Conservation (phyloP, 1,284 basidiomycete genomes). For the Retiboletus fuscus region DNA sequence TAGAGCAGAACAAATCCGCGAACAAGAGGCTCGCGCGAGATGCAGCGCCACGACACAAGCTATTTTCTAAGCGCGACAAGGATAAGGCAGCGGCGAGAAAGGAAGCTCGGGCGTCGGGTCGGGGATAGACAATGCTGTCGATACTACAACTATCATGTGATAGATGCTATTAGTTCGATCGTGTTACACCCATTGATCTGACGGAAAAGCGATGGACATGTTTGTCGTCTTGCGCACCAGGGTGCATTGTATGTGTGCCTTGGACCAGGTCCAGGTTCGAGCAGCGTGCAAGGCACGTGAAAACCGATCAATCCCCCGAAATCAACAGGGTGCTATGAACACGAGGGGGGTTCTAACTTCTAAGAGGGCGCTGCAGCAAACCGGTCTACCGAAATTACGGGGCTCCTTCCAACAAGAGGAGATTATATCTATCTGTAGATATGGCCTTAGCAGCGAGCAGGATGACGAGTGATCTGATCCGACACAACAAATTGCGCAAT, state of each 20-base stretch:
- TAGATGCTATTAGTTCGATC: slow-evolving; percentile 36
- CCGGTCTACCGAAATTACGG: slow-evolving; percentile 7
- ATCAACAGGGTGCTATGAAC: slow-evolving; percentile 44
- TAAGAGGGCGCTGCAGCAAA: slow-evolving; percentile 23
- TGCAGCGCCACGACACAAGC: slow-evolving; percentile 73
- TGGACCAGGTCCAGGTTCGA: slow-evolving; percentile 41
- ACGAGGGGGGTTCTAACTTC: slow-evolving; percentile 41
- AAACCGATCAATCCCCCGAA: slow-evolving; percentile 45
- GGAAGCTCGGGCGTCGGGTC: slow-evolving; percentile 56
- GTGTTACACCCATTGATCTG: slow-evolving; percentile 31
- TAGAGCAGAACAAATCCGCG: slow-evolving; percentile 91
- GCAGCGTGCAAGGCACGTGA: slow-evolving; percentile 45
- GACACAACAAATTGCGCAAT: slow-evolving; percentile 17
- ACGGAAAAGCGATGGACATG: slow-evolving; percentile 25
- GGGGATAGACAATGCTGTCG: slow-evolving; percentile 45
- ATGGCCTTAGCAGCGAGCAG: not conserved
- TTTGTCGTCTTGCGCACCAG: slow-evolving; percentile 30
- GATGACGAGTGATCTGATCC: slow-evolving; percentile 1
- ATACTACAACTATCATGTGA: slow-evolving; percentile 25
- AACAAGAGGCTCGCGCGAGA: slow-evolving; percentile 87
- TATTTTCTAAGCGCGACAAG: slow-evolving; percentile 86
- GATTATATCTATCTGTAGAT: not conserved
- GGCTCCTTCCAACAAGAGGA: slow-evolving; percentile 14
- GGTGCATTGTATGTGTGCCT: slow-evolving; percentile 38
- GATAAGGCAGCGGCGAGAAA: slow-evolving; percentile 69